Conservation (phyloP, 2,329 filamentous ascomycete species). For the Penicillium sclerotigenum region DNA sequence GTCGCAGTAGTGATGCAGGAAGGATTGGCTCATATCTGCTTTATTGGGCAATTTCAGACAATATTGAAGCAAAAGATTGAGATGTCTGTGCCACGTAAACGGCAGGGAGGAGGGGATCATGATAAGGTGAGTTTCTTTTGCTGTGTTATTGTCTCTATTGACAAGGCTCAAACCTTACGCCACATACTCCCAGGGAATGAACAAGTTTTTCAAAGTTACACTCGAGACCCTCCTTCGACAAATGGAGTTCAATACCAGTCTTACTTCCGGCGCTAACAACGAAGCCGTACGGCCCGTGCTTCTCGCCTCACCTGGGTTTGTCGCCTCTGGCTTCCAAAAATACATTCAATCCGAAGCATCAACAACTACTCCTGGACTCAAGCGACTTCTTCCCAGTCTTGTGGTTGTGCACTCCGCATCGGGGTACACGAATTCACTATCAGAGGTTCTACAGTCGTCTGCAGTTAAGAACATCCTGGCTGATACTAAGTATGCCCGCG, state of each 20-base stretch:
- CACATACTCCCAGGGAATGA: conserved; percentile 54
- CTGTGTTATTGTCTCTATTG: background rate
- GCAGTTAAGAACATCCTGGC: conserved; percentile 74
- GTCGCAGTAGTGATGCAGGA: conserved; percentile 95
- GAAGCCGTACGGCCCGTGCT: conserved; percentile 60
- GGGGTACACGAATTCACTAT: conserved; percentile 80
- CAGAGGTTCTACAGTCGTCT: conserved; percentile 78
- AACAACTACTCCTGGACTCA: conserved; percentile 56
- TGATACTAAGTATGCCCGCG: conserved; percentile 82
- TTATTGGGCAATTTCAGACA: conserved; percentile 50
- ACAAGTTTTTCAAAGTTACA: conserved; percentile 73
- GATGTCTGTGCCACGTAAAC: conserved; percentile 48
- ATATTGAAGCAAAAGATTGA: conserved; percentile 50
- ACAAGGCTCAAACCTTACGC: background rate
- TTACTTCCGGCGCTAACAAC: conserved; percentile 37
- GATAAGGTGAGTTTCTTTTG: conserved; percentile 40
- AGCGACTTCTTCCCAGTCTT: conserved; percentile 63
- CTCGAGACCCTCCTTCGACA: conserved; percentile 72
- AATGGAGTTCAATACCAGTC: conserved; percentile 63
- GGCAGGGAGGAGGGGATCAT: conserved; percentile 47
- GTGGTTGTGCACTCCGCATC: conserved; percentile 78
- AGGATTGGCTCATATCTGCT: conserved; percentile 51
- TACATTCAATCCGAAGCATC: conserved; percentile 64
- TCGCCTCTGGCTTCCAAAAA: conserved; percentile 74
- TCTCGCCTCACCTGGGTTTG: conserved; percentile 85